phyloP scores from a whole-genome alignment of 257 asterid genomes.

The Apocynum venetum region DNA sequence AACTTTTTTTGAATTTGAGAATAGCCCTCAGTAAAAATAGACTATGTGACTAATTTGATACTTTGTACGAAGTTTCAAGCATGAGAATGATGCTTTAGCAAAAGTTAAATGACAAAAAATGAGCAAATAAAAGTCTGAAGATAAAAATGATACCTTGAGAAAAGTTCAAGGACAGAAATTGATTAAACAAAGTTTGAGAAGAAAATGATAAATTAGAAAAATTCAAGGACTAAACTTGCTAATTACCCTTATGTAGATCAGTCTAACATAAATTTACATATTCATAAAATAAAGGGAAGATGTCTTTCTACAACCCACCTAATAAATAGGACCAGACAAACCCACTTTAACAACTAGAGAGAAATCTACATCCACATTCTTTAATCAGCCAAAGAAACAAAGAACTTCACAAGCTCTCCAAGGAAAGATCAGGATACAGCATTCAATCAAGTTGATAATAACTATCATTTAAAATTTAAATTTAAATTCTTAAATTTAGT shows the following conservation, averaged over 20 bases:
- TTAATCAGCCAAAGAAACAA: background rate
- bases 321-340: background rate
- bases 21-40: background rate
- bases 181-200: background rate
- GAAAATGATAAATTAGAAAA: background rate
- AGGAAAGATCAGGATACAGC: constrained; percentile 6
- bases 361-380: background rate
- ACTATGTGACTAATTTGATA: background rate
- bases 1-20: background rate
- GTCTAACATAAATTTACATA: background rate
- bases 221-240: background rate
- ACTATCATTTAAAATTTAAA: background rate
- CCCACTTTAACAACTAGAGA: background rate
- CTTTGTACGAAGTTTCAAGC: too few species aligned
- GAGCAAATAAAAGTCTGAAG: background rate
- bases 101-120: background rate
- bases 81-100: too few species aligned
- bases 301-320: background rate
- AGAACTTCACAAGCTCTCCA: constrained; percentile 4
- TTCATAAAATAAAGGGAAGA: background rate
- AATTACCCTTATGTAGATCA: background rate
- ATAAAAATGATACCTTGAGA: too few species aligned
- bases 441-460: background rate
- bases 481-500: background rate
- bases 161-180: too few species aligned